Base-by-base conservation (phyloP, 192 early-diverging fungal species). In the Backusella australiensis region DNA sequence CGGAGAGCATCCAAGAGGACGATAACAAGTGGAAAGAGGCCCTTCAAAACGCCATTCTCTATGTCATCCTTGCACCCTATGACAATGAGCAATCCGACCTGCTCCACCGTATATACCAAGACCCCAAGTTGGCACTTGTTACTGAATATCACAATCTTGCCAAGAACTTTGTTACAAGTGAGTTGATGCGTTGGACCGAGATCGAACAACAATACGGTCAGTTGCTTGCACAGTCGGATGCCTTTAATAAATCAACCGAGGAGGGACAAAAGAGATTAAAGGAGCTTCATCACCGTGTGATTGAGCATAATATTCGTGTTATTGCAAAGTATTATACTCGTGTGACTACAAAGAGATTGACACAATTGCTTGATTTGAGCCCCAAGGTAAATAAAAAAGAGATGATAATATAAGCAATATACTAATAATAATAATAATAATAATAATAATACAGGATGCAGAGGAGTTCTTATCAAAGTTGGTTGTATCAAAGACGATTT, bases 301-400 rank as follows among this genome's bases (percentile, higher is more conserved):
- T 97, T 76, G 98, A 99, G 81, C 98, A 99, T 90, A 99, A 99
- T 83, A 92, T 98, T 74, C 94, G 98, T 8, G 96, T 99, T 2
- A 90, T 99, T 79, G 94, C 96, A 49, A 94, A 94, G 79, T 99
- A 98, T 85, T 99, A 99, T 79, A 93, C 90, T 38, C 91, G 95
- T 34, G 93, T 98, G 42, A 90, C 93, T 8, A 90, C 91, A 34
- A 90, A 91, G 85, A 90, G 96, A 59, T 87, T 98, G 75, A 94
- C 94, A 26, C 92, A 96, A 84, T 86, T 99, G 65, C 83, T 99
- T 75, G 97, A 98, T 82, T 82, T 99, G 80, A 84, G 87, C 9
- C 86, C 84, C 38, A 78, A 91, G 75, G 92, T 93, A 83, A 66
- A 1, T 42, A 2, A 42, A 11, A 39, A 9, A 34, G 36, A 69